Evolutionary conservation across 805 yeast genomes (phyloP).

Genomic region (Clavispora carvajalis): DNA sequence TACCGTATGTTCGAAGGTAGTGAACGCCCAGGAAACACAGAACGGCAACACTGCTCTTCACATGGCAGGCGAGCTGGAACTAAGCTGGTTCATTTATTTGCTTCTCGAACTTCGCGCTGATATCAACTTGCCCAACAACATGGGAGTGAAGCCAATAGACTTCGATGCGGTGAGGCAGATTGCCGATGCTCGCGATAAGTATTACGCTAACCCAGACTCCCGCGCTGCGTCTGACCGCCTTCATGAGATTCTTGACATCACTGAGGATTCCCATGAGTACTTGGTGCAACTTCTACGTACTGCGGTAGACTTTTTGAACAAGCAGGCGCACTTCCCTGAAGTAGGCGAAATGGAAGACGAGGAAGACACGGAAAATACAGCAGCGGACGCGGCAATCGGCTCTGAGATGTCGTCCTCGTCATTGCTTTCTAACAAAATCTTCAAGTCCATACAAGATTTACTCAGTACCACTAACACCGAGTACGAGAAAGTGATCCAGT

Average conservation of each 20-base stretch:
- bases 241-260: slow-evolving; percentile 7
- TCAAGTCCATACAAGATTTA: slow-evolving; percentile 36
- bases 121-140: slow-evolving; percentile 68
- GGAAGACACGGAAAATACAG: neutral
- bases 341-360: slow-evolving; percentile 8
- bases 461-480: slow-evolving; percentile 33
- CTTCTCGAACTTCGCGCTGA: slow-evolving; percentile 39
- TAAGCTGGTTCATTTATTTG: slow-evolving; percentile 33
- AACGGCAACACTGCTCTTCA: slow-evolving; percentile 37
- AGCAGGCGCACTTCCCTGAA: slow-evolving; percentile 14
- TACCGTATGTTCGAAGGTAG: slow-evolving; percentile 15
- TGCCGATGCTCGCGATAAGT: slow-evolving; percentile 11
- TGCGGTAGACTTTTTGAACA: slow-evolving; percentile 28
- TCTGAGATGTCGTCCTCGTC: slow-evolving; percentile 10
- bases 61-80: slow-evolving; percentile 35
- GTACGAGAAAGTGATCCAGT: slow-evolving; percentile 32
- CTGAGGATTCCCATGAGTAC: slow-evolving; percentile 19
- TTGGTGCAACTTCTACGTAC: slow-evolving; percentile 32
- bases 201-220: slow-evolving; percentile 9
- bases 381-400: neutral
- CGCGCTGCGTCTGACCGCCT: slow-evolving; percentile 6
- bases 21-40: slow-evolving; percentile 32
- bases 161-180: slow-evolving; percentile 62
- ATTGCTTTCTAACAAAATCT: slow-evolving; percentile 26
- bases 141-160: slow-evolving; percentile 82